Percentiles rank a stretch among this genome's conserved stretches.
These are phyloP conservation scores for Claviceps arundinis DNA, from an alignment of 2,329 filamentous ascomycete species.

Conservation along the genomic window DNA sequence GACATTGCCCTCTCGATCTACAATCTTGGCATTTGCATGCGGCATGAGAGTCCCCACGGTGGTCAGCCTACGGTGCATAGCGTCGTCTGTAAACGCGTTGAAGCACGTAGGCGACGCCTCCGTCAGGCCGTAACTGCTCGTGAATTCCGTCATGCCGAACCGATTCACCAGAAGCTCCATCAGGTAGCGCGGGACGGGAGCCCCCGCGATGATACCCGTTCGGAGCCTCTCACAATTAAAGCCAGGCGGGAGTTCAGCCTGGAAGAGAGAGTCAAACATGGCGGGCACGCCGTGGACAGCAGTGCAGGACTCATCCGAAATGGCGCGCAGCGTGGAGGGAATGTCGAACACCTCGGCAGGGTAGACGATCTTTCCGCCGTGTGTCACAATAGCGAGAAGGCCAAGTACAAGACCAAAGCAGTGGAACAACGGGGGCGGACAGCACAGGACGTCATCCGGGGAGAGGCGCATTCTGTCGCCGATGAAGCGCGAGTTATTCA, in stretches of 20 bases:
- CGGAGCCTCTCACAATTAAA: slow-evolving; percentile 42
- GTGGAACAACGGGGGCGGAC: slow-evolving; percentile 74
- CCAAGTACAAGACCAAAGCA: slow-evolving; percentile 74
- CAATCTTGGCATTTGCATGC: slow-evolving; percentile 64
- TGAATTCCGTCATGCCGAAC: slow-evolving; percentile 64
- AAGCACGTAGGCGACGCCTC: slow-evolving; percentile 72
- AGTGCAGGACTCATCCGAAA: slow-evolving; percentile 55
- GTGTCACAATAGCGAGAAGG: slow-evolving; percentile 57
- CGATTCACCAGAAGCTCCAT: slow-evolving; percentile 60
- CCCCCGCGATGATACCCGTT: slow-evolving; percentile 68
- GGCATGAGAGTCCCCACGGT: slow-evolving; percentile 69
- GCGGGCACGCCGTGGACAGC: slow-evolving; percentile 71
- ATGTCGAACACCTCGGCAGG: slow-evolving; percentile 64
- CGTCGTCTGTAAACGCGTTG: slow-evolving; percentile 64
- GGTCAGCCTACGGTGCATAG: slow-evolving; percentile 49
- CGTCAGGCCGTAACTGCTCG: slow-evolving; percentile 58
- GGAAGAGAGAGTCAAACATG: slow-evolving; percentile 62
- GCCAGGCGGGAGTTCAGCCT: slow-evolving; percentile 27
- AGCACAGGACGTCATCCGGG: slow-evolving; percentile 57
- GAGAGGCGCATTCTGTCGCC: slow-evolving; percentile 63
- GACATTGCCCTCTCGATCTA: slow-evolving; percentile 51
- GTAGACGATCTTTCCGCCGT: slow-evolving; percentile 65
- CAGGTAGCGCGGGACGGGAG: slow-evolving; percentile 59
- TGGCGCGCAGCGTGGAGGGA: slow-evolving; percentile 48
- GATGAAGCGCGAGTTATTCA: slow-evolving; percentile 57